Evolutionary conservation across 345 rosid genomes (phyloP).

Genomic region (Eucalyptus tenuipes): DNA sequence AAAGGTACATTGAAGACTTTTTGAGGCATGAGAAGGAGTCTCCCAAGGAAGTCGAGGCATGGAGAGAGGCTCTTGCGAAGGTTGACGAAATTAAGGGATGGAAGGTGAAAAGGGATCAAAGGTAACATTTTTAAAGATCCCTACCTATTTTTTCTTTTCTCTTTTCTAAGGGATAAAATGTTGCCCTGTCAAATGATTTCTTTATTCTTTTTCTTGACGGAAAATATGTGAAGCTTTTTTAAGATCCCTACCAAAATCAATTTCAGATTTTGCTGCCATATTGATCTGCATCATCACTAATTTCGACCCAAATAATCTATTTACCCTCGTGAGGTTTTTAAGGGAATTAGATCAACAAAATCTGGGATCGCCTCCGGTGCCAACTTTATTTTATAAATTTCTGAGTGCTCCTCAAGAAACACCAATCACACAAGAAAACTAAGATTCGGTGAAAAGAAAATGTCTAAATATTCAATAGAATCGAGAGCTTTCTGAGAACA

Average conservation of each 20-base stretch:
- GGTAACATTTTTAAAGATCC: neutral
- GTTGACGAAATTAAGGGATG: neutral
- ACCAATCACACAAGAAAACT: neutral
- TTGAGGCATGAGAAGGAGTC: too few species aligned
- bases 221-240: too few species aligned
- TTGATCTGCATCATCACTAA: neutral
- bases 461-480: too few species aligned
- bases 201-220: too few species aligned
- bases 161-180: neutral
- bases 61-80: neutral
- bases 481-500: too few species aligned
- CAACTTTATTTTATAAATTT: neutral
- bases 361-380: neutral
- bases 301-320: too few species aligned
- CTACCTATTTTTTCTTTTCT: neutral
- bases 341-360: too few species aligned
- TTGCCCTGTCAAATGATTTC: neutral
- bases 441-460: neutral
- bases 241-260: neutral
- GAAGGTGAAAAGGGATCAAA: neutral
- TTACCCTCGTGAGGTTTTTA: neutral
- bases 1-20: too few species aligned
- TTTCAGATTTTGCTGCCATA: neutral
- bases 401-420: neutral
- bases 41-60: neutral